Evolutionary conservation across 2,329 filamentous ascomycete species (phyloP).

Genomic region (Xylariaceae sp.): DNA sequence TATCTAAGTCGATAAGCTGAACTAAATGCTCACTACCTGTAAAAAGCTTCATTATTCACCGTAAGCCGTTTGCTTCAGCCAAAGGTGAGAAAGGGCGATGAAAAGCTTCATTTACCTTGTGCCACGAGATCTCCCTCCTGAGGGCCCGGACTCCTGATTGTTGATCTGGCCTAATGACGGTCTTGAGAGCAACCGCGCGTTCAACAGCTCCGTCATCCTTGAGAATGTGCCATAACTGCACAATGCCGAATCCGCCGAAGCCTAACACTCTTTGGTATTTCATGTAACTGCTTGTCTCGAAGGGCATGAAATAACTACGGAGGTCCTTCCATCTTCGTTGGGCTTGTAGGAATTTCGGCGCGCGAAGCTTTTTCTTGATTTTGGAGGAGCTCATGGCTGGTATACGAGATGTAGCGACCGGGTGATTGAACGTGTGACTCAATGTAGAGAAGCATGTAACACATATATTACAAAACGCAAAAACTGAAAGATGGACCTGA

Average conservation of each 20-base stretch:
- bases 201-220: neutral
- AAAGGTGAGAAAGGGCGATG: neutral
- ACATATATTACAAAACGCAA: too few species aligned
- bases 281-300: neutral
- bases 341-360: neutral
- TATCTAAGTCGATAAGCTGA: slow-evolving; percentile 16
- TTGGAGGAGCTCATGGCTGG: neutral
- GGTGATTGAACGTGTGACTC: neutral
- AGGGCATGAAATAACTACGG: neutral
- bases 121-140: slow-evolving; percentile 15
- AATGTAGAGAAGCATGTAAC: neutral
- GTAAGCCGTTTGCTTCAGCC: neutral
- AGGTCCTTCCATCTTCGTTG: slow-evolving; percentile 19
- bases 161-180: neutral
- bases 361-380: neutral
- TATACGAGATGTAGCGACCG: neutral
- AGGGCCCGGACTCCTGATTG: neutral
- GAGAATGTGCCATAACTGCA: slow-evolving; percentile 5
- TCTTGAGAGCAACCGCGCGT: slow-evolving; percentile 13
- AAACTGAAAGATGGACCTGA: neutral
- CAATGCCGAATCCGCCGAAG: slow-evolving; percentile 22
- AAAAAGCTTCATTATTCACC: slow-evolving; percentile 7
- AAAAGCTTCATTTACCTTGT: neutral
- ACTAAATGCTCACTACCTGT: slow-evolving; percentile 16
- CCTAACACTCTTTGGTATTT: slow-evolving; percentile 16